Conservation (phyloP, 2,329 filamentous ascomycete species). For the Phaeosphaeriaceae sp. region DNA sequence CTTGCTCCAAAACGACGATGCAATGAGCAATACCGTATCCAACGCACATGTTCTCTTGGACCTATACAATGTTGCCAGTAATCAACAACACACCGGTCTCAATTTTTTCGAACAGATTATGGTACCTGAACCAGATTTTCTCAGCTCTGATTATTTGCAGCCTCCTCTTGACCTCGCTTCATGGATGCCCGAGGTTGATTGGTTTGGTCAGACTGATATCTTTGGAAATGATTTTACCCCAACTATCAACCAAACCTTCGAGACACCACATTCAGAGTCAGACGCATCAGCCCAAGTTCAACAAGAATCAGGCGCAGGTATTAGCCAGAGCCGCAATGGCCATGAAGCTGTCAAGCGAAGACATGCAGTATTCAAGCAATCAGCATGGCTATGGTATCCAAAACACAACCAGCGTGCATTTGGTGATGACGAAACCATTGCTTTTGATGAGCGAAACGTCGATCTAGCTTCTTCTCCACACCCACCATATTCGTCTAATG, state of each 20-base stretch:
- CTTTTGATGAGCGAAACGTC: slow-evolving; percentile 33
- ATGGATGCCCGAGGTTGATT: slow-evolving; percentile 28
- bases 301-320: neutral
- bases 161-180: slow-evolving; percentile 20
- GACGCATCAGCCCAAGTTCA: neutral
- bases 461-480: slow-evolving; percentile 39
- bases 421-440: slow-evolving; percentile 33
- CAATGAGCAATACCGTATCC: slow-evolving; percentile 2
- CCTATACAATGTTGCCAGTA: slow-evolving; percentile 10
- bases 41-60: slow-evolving; percentile 17
- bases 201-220: slow-evolving; percentile 19
- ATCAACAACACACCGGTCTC: slow-evolving; percentile 8
- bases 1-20: neutral
- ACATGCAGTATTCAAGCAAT: slow-evolving; percentile 23
- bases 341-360: slow-evolving; percentile 15
- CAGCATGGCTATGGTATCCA: slow-evolving; percentile 33
- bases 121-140: slow-evolving; percentile 24
- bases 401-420: slow-evolving; percentile 37
- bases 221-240: slow-evolving; percentile 25
- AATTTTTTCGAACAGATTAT: slow-evolving; percentile 29
- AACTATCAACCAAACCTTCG: slow-evolving; percentile 19
- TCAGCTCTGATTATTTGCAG: slow-evolving; percentile 17
- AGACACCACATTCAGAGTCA: slow-evolving; percentile 8
- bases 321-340: neutral
- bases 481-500: slow-evolving; percentile 28